These are phyloP conservation scores for Sugiyamaella xylanicola DNA, from an alignment of 1,139 yeast genomes.

Conservation along the genomic window DNA sequence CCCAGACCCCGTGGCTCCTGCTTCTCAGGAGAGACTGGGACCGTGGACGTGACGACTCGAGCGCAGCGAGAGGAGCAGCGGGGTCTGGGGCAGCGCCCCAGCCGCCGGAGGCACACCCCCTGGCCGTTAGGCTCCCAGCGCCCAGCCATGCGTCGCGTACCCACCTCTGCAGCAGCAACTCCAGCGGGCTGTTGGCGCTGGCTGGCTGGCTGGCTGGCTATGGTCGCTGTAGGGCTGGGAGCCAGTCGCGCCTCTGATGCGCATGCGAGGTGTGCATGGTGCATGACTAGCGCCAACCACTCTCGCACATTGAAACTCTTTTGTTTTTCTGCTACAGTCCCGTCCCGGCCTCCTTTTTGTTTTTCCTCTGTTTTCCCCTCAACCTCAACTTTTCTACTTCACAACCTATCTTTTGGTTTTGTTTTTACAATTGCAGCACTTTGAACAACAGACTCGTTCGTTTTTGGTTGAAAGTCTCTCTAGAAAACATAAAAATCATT, in stretches of 20 bases:
- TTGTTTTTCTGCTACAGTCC: conserved; percentile 3
- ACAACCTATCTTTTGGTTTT: conserved; percentile 6
- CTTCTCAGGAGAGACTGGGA: no score
- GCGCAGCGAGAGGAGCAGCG: no score
- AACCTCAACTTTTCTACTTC: conserved; percentile 2
- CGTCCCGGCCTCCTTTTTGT: conserved; percentile 4
- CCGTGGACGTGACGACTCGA: no score
- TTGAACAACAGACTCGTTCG: not conserved
- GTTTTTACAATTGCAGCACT: conserved; percentile 6
- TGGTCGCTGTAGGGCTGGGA: no score
- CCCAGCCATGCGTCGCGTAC: no score
- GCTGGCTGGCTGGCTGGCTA: no score
- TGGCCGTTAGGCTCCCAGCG: not conserved
- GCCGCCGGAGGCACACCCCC: not conserved
- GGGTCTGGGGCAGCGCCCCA: no score
- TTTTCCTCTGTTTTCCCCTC: conserved; percentile 1
- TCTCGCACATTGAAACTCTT: conserved; percentile 1
- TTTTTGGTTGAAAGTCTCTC: not conserved
- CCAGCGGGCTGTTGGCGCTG: no score
- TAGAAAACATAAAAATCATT: conserved; percentile 6
- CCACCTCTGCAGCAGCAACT: no score
- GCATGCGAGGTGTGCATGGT: not conserved
- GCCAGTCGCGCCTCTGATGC: not conserved
- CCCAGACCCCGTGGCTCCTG: no score
- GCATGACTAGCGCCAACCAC: not conserved